phyloP scores from a whole-genome alignment of 2,329 filamentous ascomycete genomes.

The Podosphaera fusca region DNA sequence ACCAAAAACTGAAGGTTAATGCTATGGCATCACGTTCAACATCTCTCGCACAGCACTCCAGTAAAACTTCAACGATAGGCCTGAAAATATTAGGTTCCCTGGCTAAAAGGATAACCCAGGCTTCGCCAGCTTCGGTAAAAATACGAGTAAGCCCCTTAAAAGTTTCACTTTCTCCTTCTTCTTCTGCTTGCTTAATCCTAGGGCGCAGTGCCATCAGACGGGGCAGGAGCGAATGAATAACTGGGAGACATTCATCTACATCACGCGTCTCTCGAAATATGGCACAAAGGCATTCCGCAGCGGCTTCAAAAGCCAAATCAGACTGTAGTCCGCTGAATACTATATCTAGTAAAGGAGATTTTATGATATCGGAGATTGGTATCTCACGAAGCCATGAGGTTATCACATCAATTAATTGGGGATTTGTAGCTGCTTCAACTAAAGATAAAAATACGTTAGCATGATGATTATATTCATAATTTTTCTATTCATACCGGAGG shows the following conservation, averaged over 20 bases:
- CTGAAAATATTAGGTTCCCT: constrained; percentile 64
- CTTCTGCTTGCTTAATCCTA: constrained; percentile 50
- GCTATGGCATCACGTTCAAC: constrained; percentile 78
- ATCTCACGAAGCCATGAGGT: constrained; percentile 94
- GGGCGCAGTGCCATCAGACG: constrained; percentile 53
- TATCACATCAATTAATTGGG: constrained; percentile 80
- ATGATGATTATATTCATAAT: neutral
- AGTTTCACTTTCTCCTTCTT: constrained; percentile 62
- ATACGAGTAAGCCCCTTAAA: constrained; percentile 78
- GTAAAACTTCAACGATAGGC: constrained; percentile 63
- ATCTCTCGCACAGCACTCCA: constrained; percentile 80
- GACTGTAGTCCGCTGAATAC: constrained; percentile 56
- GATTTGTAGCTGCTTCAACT: constrained; percentile 64
- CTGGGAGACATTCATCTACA: constrained; percentile 68
- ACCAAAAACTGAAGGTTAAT: constrained; percentile 94
- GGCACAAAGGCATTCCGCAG: constrained; percentile 77
- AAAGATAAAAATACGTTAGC: constrained; percentile 4
- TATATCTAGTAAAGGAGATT: constrained; percentile 62
- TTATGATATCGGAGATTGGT: constrained; percentile 58
- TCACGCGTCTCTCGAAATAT: constrained; percentile 84
- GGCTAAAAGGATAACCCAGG: constrained; percentile 83
- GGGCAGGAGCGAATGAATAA: constrained; percentile 66
- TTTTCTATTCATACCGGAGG: constrained; percentile 42
- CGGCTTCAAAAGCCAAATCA: constrained; percentile 62
- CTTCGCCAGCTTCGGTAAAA: constrained; percentile 78